Conservation (phyloP, 2,329 filamentous ascomycete species). For the Alternaria arbusti region DNA sequence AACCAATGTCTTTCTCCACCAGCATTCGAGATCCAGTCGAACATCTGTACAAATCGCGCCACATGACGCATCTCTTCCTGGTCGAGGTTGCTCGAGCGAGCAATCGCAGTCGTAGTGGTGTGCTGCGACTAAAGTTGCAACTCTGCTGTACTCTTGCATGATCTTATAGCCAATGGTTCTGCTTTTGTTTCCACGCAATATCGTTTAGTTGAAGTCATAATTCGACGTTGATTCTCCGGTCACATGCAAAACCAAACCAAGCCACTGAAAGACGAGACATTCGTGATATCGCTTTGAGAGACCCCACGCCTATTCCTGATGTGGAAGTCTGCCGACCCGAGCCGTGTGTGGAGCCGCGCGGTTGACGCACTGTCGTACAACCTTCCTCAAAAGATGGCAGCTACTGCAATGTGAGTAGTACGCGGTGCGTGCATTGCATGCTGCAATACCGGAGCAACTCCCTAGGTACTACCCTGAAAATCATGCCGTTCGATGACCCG, state of each 20-base stretch:
- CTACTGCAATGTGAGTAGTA: background rate
- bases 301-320: slow-evolving; percentile 2
- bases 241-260: background rate
- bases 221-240: background rate
- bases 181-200: background rate
- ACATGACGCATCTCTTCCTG: background rate
- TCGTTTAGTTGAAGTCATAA: background rate
- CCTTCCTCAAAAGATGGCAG: background rate
- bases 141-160: background rate
- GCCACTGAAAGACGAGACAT: background rate
- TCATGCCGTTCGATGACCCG: background rate
- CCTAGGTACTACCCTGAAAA: background rate
- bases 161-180: background rate
- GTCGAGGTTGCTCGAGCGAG: background rate
- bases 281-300: background rate
- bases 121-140: background rate
- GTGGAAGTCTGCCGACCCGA: slow-evolving; percentile 13
- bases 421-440: slow-evolving; percentile 9
- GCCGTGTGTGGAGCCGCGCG: slow-evolving; percentile 19
- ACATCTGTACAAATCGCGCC: background rate
- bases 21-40: background rate
- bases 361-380: slow-evolving; percentile 8
- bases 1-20: background rate
- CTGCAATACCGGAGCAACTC: slow-evolving; percentile 3
- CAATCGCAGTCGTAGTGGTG: background rate